Evolutionary conservation across 2,329 filamentous ascomycete genomes (phyloP).

Genomic region (Beauveria sp.): DNA sequence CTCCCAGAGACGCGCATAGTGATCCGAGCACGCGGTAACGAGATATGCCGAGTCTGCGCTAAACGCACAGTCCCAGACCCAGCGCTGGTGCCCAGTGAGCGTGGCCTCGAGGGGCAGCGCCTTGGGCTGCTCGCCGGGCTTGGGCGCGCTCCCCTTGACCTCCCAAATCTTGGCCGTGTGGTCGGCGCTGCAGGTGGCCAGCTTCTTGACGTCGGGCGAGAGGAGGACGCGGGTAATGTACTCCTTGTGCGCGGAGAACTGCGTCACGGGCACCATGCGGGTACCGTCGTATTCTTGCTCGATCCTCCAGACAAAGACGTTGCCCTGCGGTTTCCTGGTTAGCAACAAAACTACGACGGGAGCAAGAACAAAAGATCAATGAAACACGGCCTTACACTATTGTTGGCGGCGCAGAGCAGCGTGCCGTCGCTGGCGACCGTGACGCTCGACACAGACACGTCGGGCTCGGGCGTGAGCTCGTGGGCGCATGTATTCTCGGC

Average conservation of each 20-base stretch:
- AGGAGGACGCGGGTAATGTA: conserved; percentile 90
- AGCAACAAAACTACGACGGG: background rate
- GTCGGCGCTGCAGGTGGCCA: conserved; percentile 89
- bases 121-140: conserved; percentile 32
- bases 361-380: background rate
- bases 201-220: conserved; percentile 86
- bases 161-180: conserved; percentile 96
- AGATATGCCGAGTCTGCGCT: conserved; percentile 88
- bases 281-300: conserved; percentile 76
- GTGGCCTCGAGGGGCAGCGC: conserved; percentile 79
- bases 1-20: conserved; percentile 90
- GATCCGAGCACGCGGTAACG: conserved; percentile 87
- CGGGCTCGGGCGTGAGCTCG: conserved; percentile 91
- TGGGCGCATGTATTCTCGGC: conserved; percentile 96
- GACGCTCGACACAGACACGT: conserved; percentile 87
- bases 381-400: conserved; percentile 51
- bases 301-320: conserved; percentile 96
- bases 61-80: conserved; percentile 97
- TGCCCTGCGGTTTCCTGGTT: conserved; percentile 52
- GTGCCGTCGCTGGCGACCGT: conserved; percentile 93
- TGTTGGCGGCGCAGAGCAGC: conserved; percentile 88
- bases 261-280: conserved; percentile 76
- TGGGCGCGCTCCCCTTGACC: conserved; percentile 60
- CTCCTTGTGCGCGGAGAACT: conserved; percentile 83
- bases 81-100: conserved; percentile 82